Conservation (phyloP, 768 basidiomycete genomes). For the Tricholoma furcatifolium region DNA sequence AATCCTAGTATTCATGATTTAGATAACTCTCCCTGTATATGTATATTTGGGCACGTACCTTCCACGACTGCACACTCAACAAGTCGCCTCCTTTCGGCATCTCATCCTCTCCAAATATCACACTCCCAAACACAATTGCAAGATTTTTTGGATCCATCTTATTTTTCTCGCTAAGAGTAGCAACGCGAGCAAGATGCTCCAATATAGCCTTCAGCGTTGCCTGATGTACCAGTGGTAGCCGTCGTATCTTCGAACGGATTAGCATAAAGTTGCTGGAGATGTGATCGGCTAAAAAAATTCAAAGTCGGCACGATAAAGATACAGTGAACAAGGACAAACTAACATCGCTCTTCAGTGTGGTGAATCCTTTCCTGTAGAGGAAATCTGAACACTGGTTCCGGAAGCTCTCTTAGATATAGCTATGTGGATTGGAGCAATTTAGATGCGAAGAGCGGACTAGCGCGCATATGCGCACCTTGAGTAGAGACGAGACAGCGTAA, state of each 20-base stretch:
- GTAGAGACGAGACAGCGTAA: conserved; percentile 76
- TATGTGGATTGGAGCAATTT: conserved; percentile 23
- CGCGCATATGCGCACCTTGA: conserved; percentile 59
- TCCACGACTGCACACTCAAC: conserved; percentile 68
- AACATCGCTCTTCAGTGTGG: conserved; percentile 76
- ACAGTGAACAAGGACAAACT: conserved; percentile 7
- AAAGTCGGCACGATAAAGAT: neutral
- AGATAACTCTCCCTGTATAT: neutral
- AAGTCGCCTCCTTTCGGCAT: conserved; percentile 77
- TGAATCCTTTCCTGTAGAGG: conserved; percentile 79
- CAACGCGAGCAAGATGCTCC: conserved; percentile 80
- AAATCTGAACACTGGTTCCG: conserved; percentile 87
- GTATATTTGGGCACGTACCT: conserved; percentile 45
- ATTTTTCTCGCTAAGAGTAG: conserved; percentile 65
- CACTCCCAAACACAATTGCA: conserved; percentile 85
- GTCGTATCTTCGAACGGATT: conserved; percentile 84
- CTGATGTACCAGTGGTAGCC: conserved; percentile 82
- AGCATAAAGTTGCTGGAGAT: conserved; percentile 66
- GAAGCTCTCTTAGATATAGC: conserved; percentile 83
- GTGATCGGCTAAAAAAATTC: conserved; percentile 58
- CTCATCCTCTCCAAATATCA: conserved; percentile 92
- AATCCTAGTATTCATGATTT: conserved; percentile 28
- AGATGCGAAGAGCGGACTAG: neutral
- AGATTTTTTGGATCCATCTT: conserved; percentile 95
- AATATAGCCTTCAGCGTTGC: conserved; percentile 77